phyloP scores from a whole-genome alignment of 495 filamentous ascomycete genomes.

The Penicillium maclennaniae region DNA sequence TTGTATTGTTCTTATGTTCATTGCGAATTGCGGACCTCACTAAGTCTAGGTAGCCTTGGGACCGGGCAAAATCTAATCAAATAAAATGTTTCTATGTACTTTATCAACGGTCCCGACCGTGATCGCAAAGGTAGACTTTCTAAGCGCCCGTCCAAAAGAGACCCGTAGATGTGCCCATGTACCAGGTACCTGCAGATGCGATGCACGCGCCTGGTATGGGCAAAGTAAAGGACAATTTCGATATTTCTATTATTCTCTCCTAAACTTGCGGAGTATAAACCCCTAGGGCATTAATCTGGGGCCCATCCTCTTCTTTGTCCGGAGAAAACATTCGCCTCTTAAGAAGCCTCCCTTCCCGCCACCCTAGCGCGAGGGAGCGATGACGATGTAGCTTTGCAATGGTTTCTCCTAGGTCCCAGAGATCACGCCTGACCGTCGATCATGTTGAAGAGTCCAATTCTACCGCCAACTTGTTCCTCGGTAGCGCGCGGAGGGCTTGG shows the following conservation, averaged over 20 bases:
- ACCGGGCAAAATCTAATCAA: not conserved
- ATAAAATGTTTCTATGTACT: not conserved
- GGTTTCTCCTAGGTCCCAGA: constrained; percentile 3
- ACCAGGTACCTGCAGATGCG: not conserved
- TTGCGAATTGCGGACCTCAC: too few species aligned
- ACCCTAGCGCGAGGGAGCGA: not conserved
- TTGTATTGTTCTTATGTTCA: not conserved
- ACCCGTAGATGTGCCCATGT: not conserved
- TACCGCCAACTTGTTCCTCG: constrained; percentile 63
- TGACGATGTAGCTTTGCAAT: not conserved
- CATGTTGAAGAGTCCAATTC: constrained; percentile 61
- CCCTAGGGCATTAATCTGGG: too few species aligned
- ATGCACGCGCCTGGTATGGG: not conserved
- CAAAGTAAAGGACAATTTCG: too few species aligned
- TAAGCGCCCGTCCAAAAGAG: not conserved
- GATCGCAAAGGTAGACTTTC: not conserved
- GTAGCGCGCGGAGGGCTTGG: constrained; percentile 64
- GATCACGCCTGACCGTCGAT: constrained; percentile 6
- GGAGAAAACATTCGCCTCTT: not conserved
- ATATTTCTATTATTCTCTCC: too few species aligned
- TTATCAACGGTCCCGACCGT: not conserved
- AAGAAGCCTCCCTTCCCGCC: not conserved
- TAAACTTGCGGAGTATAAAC: too few species aligned
- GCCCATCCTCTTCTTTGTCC: not conserved
- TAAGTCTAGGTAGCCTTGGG: too few species aligned